Evolutionary conservation across 2,329 filamentous ascomycete species (phyloP).

Genomic region (Intubia oerlemansii): DNA sequence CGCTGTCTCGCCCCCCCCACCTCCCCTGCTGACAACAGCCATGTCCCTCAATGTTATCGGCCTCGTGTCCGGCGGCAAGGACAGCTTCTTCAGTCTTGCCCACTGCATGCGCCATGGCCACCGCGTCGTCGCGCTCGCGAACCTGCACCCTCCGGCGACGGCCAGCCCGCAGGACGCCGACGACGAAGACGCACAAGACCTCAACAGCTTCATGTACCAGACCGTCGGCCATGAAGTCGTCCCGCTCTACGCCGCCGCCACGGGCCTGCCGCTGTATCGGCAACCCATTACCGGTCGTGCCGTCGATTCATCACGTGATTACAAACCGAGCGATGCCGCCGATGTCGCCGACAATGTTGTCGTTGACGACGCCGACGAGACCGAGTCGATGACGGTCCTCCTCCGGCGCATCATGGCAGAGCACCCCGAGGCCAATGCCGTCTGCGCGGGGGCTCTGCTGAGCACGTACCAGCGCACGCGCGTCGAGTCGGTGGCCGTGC

Average conservation of each 20-base stretch:
- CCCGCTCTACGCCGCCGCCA: conserved; percentile 60
- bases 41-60: conserved; percentile 54
- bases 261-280: conserved; percentile 68
- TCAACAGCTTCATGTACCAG: conserved; percentile 99
- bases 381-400: conserved; percentile 64
- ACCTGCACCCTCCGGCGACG: conserved; percentile 42
- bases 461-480: conserved; percentile 91
- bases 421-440: conserved; percentile 66
- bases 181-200: conserved; percentile 33
- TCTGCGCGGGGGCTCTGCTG: conserved; percentile 80
- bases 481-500: conserved; percentile 77
- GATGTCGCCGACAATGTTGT: no score
- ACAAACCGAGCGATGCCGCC: conserved; percentile 17
- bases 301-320: conserved; percentile 50
- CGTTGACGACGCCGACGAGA: conserved; percentile 47
- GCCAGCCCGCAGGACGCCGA: conserved; percentile 2
- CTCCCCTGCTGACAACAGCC: no score
- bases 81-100: conserved; percentile 82
- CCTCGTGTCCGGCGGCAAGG: conserved; percentile 88
- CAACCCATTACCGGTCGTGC: conserved; percentile 53
- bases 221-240: conserved; percentile 81
- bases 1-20: no score
- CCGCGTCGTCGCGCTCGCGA: conserved; percentile 67
- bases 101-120: conserved; percentile 81
- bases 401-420: conserved; percentile 41